Base-by-base conservation (phyloP, 495 filamentous ascomycete genomes). In the Chaetomium cochliodes region DNA sequence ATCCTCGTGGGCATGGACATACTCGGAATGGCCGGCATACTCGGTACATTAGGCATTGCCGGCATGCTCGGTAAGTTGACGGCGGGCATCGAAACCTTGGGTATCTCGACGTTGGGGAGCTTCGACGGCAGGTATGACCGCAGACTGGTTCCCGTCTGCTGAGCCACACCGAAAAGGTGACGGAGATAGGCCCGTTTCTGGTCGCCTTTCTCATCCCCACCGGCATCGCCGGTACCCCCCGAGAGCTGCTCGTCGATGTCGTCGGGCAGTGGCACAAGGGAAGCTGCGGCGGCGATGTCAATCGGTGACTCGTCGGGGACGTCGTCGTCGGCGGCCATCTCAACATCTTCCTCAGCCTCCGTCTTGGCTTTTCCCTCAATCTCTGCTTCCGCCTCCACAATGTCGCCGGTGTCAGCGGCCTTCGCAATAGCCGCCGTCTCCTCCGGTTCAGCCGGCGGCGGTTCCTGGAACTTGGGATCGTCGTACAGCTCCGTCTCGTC, bases 241-340 rank as follows among this genome's bases (percentile, higher is more conserved):
- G 18, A 13, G 41, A 20, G 23, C 28, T 63, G 25, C 0, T 37
- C 56, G n/a, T 70, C 70, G 30, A 70, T 65, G 28, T 75, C 72
- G 57, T 76, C 78, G 3, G 78, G 79, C 5, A 81, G 65, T 5
- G 80, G 80, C 5, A 80, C 74, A 13, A 79, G 71, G 0, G 78
- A 69, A 0, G 80, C 80, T 0, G 80, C 79, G 0, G 77, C 79
- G 5, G 79, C 79, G 52, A 82, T 81, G 58, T 82, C 80, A 46
- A 82, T 71, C 6, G 80, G 80, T 0, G 78, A 81, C 64, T 78
- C 70, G 26, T 81, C 79, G 0, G 76, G 77, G 28, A 80, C 23
- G 5, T 60, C 72, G 30, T 60, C 67, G 28, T 67, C 65, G 0
- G 6, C 41, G 16, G 30, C 18, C 65, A 59, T 66, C 23, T 75